Conservation (phyloP, 805 yeast genomes). For the Candida krabiensis region DNA sequence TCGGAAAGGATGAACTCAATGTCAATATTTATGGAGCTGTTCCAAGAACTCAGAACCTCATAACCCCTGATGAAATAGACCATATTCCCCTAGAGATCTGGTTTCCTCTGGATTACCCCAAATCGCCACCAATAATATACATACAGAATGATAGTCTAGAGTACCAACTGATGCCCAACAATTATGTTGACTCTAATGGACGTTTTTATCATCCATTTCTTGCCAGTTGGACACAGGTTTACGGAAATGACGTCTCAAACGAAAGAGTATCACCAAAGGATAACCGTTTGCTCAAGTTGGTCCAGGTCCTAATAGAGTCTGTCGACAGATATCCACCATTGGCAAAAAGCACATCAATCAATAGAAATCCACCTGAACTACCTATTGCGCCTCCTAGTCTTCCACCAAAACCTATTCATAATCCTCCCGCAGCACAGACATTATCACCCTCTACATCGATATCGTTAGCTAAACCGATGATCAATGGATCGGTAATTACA, state of each 20-base stretch:
- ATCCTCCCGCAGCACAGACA: constrained; percentile 1
- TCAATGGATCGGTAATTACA: too few relatives aligned
- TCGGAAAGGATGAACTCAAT: constrained; percentile 60
- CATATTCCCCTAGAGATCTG: constrained; percentile 64
- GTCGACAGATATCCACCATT: constrained; percentile 19
- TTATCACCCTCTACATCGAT: constrained; percentile 8
- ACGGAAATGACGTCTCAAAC: constrained; percentile 23
- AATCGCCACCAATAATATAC: constrained; percentile 63
- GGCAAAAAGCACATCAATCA: background rate
- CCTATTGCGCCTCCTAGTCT: background rate
- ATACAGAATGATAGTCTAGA: constrained; percentile 51
- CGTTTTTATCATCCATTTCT: constrained; percentile 66
- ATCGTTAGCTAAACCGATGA: constrained; percentile 1
- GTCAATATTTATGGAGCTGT: constrained; percentile 64
- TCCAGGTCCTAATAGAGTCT: constrained; percentile 19
- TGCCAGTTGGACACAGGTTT: constrained; percentile 48
- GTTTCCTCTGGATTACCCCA: constrained; percentile 75
- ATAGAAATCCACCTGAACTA: background rate
- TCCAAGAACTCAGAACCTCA: constrained; percentile 34
- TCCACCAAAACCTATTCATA: constrained; percentile 27
- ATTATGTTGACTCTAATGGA: constrained; percentile 71
- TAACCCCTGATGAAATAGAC: constrained; percentile 19
- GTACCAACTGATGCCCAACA: constrained; percentile 54
- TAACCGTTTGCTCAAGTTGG: constrained; percentile 28
- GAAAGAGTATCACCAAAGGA: constrained; percentile 25